Evolutionary conservation across 495 filamentous ascomycete genomes (phyloP), one percentile per base, ranked within the genome.

Genomic region (Penicillium canariense): DNA sequence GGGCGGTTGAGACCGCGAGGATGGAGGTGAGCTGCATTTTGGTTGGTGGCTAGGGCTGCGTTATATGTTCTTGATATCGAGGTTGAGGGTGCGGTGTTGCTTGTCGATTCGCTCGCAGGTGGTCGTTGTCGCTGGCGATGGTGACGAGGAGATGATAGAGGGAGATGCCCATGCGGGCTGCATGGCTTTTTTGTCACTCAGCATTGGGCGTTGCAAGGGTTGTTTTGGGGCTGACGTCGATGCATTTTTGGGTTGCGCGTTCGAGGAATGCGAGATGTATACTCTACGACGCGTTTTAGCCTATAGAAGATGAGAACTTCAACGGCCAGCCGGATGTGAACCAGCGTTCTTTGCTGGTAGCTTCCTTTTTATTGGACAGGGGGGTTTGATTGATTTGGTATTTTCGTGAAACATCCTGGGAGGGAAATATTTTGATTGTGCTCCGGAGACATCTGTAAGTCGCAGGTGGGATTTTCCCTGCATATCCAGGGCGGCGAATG

Each of bases 21-120:
- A 49, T 5, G 28, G 49, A 36, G 43, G 54, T 44, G 30, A 62
- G 3, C 8, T 60, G 52, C 62, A 65, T 65, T 17, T 50, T 57
- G 45, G 11, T 20, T 31, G 4, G 34, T 34, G 8, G n/a, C n/a
- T n/a, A n/a, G n/a, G n/a, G n/a, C n/a, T n/a, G n/a, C n/a, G n/a
- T n/a, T n/a, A n/a, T 23, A n/a, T 32, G 18, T 17, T 1, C 36
- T 34, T 39, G 28, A 28, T 56, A 28, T 35, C 34, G 52, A 48
- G 39, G 39, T 15, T 28, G 39, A n/a, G n/a, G n/a, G n/a, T n/a
- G n/a, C n/a, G n/a, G n/a, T n/a, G n/a, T n/a, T n/a, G n/a, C n/a
- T 32, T 40, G 20, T 42, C 20, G 38, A 43, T n/a, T n/a, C n/a
- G n/a, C n/a, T n/a, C n/a, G n/a, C n/a, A n/a, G 25, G 26, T 17